Evolutionary conservation across 441 rosid genomes (phyloP).

Genomic region (Euphorbia corollata): DNA sequence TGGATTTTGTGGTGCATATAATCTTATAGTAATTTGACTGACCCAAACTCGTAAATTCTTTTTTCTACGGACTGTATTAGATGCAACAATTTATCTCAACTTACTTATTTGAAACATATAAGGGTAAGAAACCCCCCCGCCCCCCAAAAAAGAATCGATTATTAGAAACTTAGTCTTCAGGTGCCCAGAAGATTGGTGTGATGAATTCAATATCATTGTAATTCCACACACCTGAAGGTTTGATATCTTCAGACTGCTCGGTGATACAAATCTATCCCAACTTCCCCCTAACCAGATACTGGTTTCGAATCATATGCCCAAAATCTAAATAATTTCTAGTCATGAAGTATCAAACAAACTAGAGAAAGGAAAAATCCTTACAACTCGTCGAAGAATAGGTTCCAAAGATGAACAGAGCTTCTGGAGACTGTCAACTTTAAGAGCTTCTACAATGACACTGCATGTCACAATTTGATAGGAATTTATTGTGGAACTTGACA

Average conservation of each 20-base stretch:
- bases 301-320: background rate
- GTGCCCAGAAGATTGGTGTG: background rate
- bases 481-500: constrained; percentile 9
- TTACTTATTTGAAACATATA: background rate
- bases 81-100: background rate
- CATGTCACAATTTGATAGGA: constrained; percentile 18
- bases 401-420: constrained; percentile 97
- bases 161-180: background rate
- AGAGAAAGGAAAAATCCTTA: constrained; percentile 34
- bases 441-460: constrained; percentile 96
- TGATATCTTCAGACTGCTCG: constrained; percentile 2
- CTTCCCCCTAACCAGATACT: background rate
- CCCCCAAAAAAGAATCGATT: background rate
- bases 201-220: background rate
- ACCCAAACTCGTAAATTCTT: background rate
- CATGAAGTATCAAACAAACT: background rate
- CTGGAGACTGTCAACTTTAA: constrained; percentile 92
- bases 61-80: background rate
- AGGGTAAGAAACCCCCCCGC: background rate
- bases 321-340: background rate
- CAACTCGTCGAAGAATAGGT: constrained; percentile 96
- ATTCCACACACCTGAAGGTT: background rate
- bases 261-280: background rate
- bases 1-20: background rate
- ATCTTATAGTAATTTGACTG: background rate